Evolutionary conservation across 1,284 basidiomycete species (phyloP).

Genomic region (Moniliophthora roreri): DNA sequence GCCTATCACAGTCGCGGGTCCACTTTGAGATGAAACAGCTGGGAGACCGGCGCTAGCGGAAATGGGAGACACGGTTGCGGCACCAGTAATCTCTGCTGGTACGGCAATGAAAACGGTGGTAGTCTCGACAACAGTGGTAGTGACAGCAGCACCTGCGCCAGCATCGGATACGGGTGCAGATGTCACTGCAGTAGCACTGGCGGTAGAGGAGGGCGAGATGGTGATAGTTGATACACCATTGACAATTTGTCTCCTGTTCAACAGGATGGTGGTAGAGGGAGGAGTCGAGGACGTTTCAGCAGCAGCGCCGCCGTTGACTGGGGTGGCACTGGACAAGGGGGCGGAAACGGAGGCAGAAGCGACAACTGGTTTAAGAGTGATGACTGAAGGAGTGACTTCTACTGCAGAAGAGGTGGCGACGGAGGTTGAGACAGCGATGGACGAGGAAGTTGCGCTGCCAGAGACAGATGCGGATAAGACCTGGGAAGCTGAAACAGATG

Average conservation of each 20-base stretch:
- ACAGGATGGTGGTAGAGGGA: background rate
- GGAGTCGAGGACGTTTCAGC: background rate
- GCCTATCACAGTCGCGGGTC: background rate
- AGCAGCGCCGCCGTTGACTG: background rate
- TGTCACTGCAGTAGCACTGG: background rate
- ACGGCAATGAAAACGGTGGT: conserved; percentile 3
- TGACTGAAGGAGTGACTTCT: background rate
- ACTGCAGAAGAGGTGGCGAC: background rate
- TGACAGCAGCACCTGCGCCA: background rate
- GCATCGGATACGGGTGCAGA: background rate
- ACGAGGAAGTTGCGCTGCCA: background rate
- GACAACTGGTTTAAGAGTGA: background rate
- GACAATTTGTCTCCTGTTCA: background rate
- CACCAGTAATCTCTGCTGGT: background rate
- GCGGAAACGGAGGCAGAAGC: background rate
- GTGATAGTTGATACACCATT: background rate
- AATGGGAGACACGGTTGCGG: conserved; percentile 2
- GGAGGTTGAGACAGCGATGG: too few species aligned
- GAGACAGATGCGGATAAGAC: background rate
- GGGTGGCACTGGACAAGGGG: background rate
- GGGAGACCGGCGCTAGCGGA: background rate
- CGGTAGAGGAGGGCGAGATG: background rate
- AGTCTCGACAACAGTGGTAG: background rate
- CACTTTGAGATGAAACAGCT: background rate
- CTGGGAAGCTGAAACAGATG: background rate